Percentiles rank a stretch among this genome's conserved stretches.
phyloP scores from a whole-genome alignment of 2,329 filamentous ascomycete genomes.

The Hymenoscyphus scutula region DNA sequence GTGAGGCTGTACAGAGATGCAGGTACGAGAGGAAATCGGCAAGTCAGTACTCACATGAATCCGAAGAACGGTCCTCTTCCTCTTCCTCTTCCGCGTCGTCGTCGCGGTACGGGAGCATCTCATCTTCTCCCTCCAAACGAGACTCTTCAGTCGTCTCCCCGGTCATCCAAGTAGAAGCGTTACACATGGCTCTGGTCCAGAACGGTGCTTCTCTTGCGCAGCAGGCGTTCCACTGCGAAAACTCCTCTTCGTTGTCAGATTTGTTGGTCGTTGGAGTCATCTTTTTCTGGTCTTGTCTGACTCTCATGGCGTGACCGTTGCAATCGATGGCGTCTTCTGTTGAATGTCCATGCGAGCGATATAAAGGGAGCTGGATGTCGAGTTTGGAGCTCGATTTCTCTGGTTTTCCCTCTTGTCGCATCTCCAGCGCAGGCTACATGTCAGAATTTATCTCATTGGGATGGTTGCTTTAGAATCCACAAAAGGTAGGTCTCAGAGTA shows the following conservation, averaged over 20 bases:
- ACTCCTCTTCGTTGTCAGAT: not conserved
- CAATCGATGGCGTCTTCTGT: not conserved
- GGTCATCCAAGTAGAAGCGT: conserved; percentile 12
- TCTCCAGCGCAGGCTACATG: not conserved
- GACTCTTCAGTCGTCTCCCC: not conserved
- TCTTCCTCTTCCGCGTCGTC: conserved; percentile 7
- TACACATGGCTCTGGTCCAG: conserved; percentile 14
- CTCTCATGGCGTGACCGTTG: not conserved
- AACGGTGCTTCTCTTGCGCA: conserved; percentile 16
- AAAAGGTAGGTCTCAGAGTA: not conserved
- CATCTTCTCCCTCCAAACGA: not conserved
- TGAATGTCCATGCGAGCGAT: not conserved
- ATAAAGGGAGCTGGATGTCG: not conserved
- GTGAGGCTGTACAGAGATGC: not conserved
- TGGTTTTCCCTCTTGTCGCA: not conserved
- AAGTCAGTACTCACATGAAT: not conserved
- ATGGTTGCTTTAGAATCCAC: not conserved
- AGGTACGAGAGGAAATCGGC: not conserved
- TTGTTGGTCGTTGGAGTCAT: not conserved
- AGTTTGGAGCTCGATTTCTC: not conserved
- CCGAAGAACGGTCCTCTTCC: not conserved
- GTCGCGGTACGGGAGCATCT: not conserved
- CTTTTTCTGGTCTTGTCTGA: not conserved
- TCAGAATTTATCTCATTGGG: not conserved
- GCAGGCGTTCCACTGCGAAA: conserved; percentile 24